Base-by-base conservation (phyloP, 2,329 filamentous ascomycete genomes). In the Cytospora leucostoma region DNA sequence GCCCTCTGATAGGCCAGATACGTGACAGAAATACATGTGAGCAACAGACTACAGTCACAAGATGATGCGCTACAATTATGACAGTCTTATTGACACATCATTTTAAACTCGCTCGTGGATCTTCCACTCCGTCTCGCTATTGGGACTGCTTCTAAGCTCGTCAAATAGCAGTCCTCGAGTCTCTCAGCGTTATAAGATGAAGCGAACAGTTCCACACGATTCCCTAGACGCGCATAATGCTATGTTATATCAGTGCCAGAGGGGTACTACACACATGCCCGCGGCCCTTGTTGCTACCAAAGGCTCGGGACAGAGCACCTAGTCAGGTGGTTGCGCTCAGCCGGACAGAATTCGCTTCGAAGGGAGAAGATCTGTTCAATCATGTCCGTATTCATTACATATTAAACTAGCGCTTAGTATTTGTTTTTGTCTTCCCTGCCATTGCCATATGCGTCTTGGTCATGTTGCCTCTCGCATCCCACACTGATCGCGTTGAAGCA, bases 81-180 rank as follows among this genome's bases (percentile, higher is more conserved):
- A 59, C 56, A 10, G 66, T 64, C 35, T 62, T 61, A 27, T 47
- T 56, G 17, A 40, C 50, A 32, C 55, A 58, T 44, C 59, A 60
- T 44, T 40, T 15, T 51, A n/a, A 54, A 65, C 34, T 5, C 51
- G 38, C 53, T 51, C 49, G 53, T 67, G 66, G 17, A 66, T 66
- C 17, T 37, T 58, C 6, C 56, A 59, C 61, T 67, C 66, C 38
- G 64, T 64, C 56, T 66, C 52, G 33, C 55, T 64, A 50, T 67
- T 64, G 13, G 66, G 35, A 27, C 52, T 62, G 53, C 64, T 64
- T 44, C 57, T 66, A 1, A 64, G 64, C 64, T 67, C 66, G 33
- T 67, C 66, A n/a, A 66, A 49, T 15, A 67, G 34, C 21, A 15
- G 66, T 62, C 11, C 32, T 53, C 4, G 66, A 56, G 21, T 64